Evolutionary conservation across 805 yeast species (phyloP).

Genomic region (Deakozyma indianensis): DNA sequence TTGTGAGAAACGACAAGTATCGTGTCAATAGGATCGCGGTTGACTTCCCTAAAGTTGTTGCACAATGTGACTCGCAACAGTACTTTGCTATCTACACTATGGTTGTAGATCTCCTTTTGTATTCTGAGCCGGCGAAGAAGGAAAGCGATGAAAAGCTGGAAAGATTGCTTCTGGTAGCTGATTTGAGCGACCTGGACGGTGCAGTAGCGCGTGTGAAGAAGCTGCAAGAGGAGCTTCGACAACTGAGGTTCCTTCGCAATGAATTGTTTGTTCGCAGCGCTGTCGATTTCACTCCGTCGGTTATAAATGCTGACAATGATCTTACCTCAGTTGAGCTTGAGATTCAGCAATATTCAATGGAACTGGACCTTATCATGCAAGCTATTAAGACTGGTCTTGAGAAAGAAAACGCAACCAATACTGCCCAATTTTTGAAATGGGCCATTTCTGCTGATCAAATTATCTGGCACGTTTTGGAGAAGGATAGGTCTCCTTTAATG

Average conservation of each 20-base stretch:
- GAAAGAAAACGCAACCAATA: conserved; percentile 17
- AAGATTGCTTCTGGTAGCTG: conserved; percentile 54
- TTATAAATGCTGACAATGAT: conserved; percentile 9
- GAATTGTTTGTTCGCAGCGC: conserved; percentile 37
- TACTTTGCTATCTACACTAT: conserved; percentile 54
- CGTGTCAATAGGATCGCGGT: conserved; percentile 35
- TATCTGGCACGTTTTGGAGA: conserved; percentile 54
- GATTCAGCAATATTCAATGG: conserved; percentile 13
- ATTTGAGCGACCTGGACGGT: conserved; percentile 43
- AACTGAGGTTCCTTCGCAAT: conserved; percentile 27
- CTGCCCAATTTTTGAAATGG: conserved; percentile 27
- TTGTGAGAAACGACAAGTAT: conserved; percentile 11
- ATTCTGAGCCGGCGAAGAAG: conserved; percentile 57
- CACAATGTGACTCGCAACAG: conserved; percentile 60
- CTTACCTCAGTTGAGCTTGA: conserved; percentile 19
- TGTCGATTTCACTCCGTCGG: conserved; percentile 28
- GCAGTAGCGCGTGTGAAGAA: conserved; percentile 32
- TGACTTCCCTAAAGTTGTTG: conserved; percentile 54
- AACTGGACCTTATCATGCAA: conserved; percentile 20
- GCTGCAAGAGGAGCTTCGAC: conserved; percentile 35
- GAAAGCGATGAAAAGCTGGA: conserved; percentile 44
- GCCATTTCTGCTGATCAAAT: conserved; percentile 53
- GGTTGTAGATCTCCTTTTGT: conserved; percentile 47
- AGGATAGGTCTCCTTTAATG: conserved; percentile 45
- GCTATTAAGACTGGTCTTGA: conserved; percentile 21